Base-by-base conservation (phyloP, 768 basidiomycete genomes). In the Arthromyces matolae region DNA sequence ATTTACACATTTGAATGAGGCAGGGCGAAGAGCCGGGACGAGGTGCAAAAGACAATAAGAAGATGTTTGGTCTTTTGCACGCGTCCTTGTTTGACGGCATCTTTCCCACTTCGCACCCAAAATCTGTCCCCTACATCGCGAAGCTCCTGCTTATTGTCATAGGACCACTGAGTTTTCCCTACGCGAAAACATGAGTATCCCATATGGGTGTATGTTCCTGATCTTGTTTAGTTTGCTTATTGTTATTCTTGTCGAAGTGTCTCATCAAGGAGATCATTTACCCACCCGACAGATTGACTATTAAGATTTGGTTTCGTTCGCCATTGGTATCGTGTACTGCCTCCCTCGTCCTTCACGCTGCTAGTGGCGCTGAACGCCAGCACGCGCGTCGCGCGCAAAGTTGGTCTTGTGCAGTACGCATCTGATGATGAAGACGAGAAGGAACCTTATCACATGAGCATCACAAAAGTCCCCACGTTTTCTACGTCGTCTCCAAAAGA, bases 1-100 rank as follows among this genome's bases (percentile, higher is more conserved):
- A 54, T 49, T 60, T 64, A 47, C n/a, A n/a, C 68, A 68, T 67
- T 69, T 59, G 59, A 62, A 63, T 60, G 58, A 60, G 54, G 53
- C 47, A 44, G 53, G 51, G 53, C 57, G 59, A 50, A 51, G 50
- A 42, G 38, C 37, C 44, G 51, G 49, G 34, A 50, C 47, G 43
- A 50, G n/a, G 24, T 40, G 19, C 35, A 41, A 59, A 12, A 59
- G 57, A 69, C 64, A 68, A 65, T 64, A 69, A 67, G 67, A 59
- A 52, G 49, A 29, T 49, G 32, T 14, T 36, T 29, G 40, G 39
- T 28, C n/a, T 33, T 31, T 18, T 39, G 52, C 18, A 35, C 28
- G 25, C 23, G 44, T 20, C 32, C 40, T 25, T 31, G 45, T 46
- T 43, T 28, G 49, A 44, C 44, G 44, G 42, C 32, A 27, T 42